Percentiles rank a stretch among this genome's conserved stretches.
phyloP scores from a whole-genome alignment of 73 alveolate species.

The Tetrahymena elliotti region DNA sequence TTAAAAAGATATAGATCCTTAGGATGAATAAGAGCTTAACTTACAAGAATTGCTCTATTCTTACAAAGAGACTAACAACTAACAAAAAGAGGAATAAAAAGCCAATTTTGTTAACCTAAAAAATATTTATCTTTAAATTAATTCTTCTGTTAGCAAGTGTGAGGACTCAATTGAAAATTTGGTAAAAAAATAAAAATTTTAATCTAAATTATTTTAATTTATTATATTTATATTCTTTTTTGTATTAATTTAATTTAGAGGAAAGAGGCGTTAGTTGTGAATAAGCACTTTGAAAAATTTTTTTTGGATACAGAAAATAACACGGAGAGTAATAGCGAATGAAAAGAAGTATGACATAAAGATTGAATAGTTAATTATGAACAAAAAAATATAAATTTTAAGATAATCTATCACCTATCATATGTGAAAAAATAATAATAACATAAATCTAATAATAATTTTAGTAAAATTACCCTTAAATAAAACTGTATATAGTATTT shows the following conservation, averaged over 20 bases:
- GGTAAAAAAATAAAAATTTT: neutral
- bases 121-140: neutral
- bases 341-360: neutral
- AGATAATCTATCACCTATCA: no score
- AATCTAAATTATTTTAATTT: neutral
- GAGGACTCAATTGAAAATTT: neutral
- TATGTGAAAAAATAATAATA: no score
- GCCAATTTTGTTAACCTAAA: neutral
- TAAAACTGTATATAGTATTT: neutral
- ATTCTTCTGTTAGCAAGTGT: neutral
- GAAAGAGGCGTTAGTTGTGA: neutral
- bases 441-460: no score
- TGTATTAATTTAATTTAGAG: neutral
- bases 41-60: neutral
- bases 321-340: neutral
- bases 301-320: neutral
- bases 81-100: neutral
- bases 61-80: neutral
- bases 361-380: neutral
- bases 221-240: neutral
- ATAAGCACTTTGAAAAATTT: neutral
- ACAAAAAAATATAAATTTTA: no score
- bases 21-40: neutral
- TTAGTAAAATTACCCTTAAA: no score
- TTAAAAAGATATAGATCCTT: neutral